Base-by-base conservation (phyloP, 2,329 filamentous ascomycete species). In the Neophaeococcomyces mojaviensis region DNA sequence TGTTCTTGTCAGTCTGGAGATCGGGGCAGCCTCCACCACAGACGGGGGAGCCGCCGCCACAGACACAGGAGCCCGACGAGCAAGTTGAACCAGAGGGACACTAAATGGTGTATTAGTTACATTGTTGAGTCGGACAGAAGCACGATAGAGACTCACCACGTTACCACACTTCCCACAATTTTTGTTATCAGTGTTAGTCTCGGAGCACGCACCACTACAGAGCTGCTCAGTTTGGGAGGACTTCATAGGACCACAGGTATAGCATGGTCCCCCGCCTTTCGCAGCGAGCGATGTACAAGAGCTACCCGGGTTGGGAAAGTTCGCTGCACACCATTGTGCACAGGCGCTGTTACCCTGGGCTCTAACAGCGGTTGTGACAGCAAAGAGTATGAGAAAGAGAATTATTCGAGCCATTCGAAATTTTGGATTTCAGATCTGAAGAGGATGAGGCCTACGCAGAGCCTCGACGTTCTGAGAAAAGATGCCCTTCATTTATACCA, bases 261-360 rank as follows among this genome's bases (percentile, higher is more conserved):
- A 44, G 24, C 41, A 44, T n/a, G 41, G 41, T 16, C 41, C 41
- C 4, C 15, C 19, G 10, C 41, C 41, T 20, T 38, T 37, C 16
- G 41, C 41, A 5, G 41, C 41, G 24, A 26, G 41, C 19, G 41
- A 15, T 24, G 41, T 44, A 26, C 41, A 44, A 16, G 20, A 16
- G 33, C 15, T 30, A 19, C 41, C 41, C 15, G 41, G 41, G 33
- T 44, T 24, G 41, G 41, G 24, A 26, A 44, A 44, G 24, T 38
- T 44, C 30, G 30, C 41, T 19, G 31, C 18, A 26, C 41, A 44
- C 41, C 41, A 44, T 38, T 44, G 13, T 15, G 41, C 41, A 30
- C 41, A 44, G 33, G 36, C 31, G 33, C 41, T 44, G 41, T 44
- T 44, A 19, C 41, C 41, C 18, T 36, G 33, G 8, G 33, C 33